Conservation (phyloP, 2,329 filamentous ascomycete genomes). For the Nakataea oryzae region DNA sequence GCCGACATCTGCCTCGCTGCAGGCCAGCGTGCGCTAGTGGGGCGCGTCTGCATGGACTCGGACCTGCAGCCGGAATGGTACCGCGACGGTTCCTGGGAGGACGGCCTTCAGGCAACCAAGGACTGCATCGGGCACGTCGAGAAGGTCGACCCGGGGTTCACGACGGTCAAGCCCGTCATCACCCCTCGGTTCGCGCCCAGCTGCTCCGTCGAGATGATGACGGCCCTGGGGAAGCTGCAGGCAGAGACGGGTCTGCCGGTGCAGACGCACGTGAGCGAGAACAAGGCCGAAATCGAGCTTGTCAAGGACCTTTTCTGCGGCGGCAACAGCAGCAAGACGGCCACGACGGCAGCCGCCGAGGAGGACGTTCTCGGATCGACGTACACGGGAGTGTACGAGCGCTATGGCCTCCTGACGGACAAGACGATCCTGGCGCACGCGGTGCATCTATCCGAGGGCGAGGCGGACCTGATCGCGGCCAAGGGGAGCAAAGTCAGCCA, state of each 20-base stretch:
- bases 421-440: slow-evolving; percentile 80
- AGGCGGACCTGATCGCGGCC: slow-evolving; percentile 52
- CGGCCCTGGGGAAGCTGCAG: slow-evolving; percentile 53
- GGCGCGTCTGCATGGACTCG: slow-evolving; percentile 88
- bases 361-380: slow-evolving; percentile 16
- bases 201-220: slow-evolving; percentile 51
- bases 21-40: slow-evolving; percentile 85
- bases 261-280: slow-evolving; percentile 89
- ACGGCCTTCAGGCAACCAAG: slow-evolving; percentile 44
- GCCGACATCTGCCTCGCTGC: slow-evolving; percentile 68
- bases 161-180: slow-evolving; percentile 66
- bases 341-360: slow-evolving; percentile 1
- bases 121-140: slow-evolving; percentile 55
- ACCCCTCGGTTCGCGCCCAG: slow-evolving; percentile 62
- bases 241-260: slow-evolving; percentile 53
- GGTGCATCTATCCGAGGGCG: slow-evolving; percentile 60
- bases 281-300: slow-evolving; percentile 59
- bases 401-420: slow-evolving; percentile 53
- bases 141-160: slow-evolving; percentile 52
- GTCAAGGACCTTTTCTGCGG: slow-evolving; percentile 54
- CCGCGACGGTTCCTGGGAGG: slow-evolving; percentile 56
- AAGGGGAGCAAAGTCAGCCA: slow-evolving; percentile 63
- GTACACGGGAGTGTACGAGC: slow-evolving; percentile 76
- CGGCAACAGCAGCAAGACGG: background rate
- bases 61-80: slow-evolving; percentile 65